These are phyloP conservation scores for Apostasia ramifera DNA, from an alignment of 106 monocot genomes.

Conservation along the genomic window DNA sequence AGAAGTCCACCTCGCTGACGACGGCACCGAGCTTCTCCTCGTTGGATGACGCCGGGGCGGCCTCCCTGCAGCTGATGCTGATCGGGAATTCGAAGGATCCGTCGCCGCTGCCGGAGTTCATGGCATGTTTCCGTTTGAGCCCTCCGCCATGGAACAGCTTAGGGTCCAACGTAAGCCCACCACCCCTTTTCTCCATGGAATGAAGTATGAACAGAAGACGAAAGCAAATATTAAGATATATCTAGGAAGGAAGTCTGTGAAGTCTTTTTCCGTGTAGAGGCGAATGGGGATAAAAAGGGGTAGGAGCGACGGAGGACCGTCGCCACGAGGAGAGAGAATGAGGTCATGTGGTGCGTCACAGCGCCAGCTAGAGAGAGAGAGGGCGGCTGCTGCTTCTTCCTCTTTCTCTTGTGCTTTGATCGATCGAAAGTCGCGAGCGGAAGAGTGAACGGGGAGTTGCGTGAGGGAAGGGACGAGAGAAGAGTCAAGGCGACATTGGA, in stretches of 20 bases:
- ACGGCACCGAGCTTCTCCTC: neutral
- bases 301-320: neutral
- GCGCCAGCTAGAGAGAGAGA: conserved; percentile 12
- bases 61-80: neutral
- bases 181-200: conserved; percentile 23
- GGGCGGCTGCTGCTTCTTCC: neutral
- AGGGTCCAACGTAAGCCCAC: conserved; percentile 7
- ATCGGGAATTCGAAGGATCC: conserved; percentile 3
- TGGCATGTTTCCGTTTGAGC: conserved; percentile 8
- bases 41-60: neutral
- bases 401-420: neutral
- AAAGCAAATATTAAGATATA: neutral
- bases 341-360: conserved; percentile 37
- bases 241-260: conserved; percentile 9
- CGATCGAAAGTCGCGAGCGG: neutral
- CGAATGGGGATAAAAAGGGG: conserved; percentile 29
- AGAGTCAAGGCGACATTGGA: conserved; percentile 15
- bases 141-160: neutral
- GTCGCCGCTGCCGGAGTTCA: neutral
- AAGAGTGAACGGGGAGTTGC: conserved; percentile 4
- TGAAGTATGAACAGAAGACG: neutral
- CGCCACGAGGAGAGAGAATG: neutral
- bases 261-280: conserved; percentile 33
- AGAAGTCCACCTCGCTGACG: conserved; percentile 72
- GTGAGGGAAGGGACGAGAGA: neutral